These are phyloP conservation scores for Solanum piurae DNA, from an alignment of 257 asterid genomes.

Conservation along the genomic window DNA sequence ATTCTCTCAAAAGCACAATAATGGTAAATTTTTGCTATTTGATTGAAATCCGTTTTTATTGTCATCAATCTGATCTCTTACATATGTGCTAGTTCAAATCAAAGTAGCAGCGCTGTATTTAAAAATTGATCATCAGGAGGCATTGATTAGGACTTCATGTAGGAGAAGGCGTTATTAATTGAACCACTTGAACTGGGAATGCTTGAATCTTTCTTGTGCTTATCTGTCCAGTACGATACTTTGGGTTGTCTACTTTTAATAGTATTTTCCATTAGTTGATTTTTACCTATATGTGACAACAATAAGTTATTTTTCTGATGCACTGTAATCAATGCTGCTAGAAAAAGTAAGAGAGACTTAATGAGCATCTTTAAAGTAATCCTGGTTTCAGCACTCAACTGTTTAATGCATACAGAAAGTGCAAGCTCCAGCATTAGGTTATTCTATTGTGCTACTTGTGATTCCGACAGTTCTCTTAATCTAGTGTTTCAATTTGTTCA, in stretches of 20 bases:
- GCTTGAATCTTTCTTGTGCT: not conserved
- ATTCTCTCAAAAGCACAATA: slow-evolving; percentile 41
- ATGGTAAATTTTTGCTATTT: slow-evolving; percentile 16
- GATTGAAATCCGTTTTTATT: not conserved
- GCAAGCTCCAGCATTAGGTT: not conserved
- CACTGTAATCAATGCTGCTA: not conserved
- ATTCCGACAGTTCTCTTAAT: not conserved
- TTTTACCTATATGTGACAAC: not conserved
- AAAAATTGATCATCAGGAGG: not conserved
- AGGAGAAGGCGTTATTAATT: not conserved
- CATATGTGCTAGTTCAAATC: not conserved
- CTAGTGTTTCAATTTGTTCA: not conserved
- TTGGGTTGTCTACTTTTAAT: not conserved
- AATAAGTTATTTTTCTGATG: not conserved
- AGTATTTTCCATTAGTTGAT: not conserved
- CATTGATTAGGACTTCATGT: not conserved
- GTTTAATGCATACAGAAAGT: not conserved
- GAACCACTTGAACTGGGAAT: not conserved
- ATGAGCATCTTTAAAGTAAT: not conserved
- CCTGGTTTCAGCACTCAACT: not conserved
- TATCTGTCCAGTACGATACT: not conserved
- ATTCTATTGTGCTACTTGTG: not conserved
- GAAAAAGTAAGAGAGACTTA: not conserved
- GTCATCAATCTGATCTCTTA: not conserved
- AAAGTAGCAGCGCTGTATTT: not conserved